Evolutionary conservation across 202 grass and related monocot genomes (phyloP).

Genomic region (Zoysia matrella): DNA sequence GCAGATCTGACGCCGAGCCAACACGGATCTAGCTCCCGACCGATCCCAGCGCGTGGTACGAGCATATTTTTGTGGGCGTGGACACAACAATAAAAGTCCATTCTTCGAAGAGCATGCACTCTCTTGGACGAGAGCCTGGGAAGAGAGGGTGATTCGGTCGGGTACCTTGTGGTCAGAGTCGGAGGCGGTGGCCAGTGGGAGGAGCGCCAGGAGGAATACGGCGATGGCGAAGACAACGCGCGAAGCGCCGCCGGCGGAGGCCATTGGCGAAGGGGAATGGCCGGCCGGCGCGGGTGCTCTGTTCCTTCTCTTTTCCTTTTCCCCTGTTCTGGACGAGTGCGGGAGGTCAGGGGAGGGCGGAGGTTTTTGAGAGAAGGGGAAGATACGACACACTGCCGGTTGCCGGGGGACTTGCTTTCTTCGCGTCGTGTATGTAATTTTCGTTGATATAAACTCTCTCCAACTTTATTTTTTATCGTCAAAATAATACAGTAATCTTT

Average conservation of each 20-base stretch:
- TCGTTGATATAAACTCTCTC: too few species aligned
- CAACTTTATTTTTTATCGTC: too few species aligned
- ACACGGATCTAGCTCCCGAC: conserved; percentile 40
- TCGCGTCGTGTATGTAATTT: too few species aligned
- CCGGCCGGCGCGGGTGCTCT: conserved; percentile 28
- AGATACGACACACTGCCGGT: too few species aligned
- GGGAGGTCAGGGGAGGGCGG: too few species aligned
- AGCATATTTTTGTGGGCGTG: neutral
- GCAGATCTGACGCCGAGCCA: conserved; percentile 55
- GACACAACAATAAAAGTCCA: neutral
- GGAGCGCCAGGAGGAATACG: conserved; percentile 41
- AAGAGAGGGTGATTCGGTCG: neutral
- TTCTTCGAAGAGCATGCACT: neutral
- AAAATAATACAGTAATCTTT: too few species aligned
- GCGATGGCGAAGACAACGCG: conserved; percentile 5
- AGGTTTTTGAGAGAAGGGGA: too few species aligned
- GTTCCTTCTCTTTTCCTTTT: neutral
- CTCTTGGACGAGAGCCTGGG: neutral
- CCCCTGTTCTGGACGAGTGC: neutral
- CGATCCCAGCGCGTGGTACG: neutral
- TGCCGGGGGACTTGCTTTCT: too few species aligned
- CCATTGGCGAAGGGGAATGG: conserved; percentile 35
- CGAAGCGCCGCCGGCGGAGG: conserved; percentile 44
- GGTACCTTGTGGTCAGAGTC: conserved; percentile 93
- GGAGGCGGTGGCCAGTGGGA: conserved; percentile 55